Evolutionary conservation across 345 rosid genomes (phyloP).

Genomic region (Euphorbia tirucalli): DNA sequence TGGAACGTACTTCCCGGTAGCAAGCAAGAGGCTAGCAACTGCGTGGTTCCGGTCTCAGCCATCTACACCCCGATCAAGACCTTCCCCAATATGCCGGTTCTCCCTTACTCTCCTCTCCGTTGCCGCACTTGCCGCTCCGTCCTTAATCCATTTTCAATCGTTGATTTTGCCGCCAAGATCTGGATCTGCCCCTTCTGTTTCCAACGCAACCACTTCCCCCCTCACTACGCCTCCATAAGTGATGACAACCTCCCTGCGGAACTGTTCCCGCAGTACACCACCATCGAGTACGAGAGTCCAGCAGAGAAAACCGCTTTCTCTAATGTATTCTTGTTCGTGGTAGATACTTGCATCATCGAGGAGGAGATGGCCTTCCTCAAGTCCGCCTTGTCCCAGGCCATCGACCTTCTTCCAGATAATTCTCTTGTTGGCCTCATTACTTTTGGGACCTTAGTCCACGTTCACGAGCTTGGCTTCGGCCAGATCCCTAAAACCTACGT

Average conservation of each 20-base stretch:
- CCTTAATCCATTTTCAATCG: conserved; percentile 74
- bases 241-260: conserved; percentile 87
- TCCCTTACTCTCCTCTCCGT: conserved; percentile 86
- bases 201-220: conserved; percentile 83
- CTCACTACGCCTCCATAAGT: conserved; percentile 66
- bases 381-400: conserved; percentile 75
- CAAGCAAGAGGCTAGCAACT: conserved; percentile 59
- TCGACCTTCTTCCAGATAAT: conserved; percentile 64
- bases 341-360: conserved; percentile 80
- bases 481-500: conserved; percentile 71
- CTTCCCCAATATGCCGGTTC: conserved; percentile 55
- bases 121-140: conserved; percentile 88
- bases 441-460: conserved; percentile 68
- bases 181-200: conserved; percentile 98
- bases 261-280: conserved; percentile 82
- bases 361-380: conserved; percentile 81
- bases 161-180: conserved; percentile 73
- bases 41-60: conserved; percentile 79
- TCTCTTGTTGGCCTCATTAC: conserved; percentile 82
- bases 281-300: conserved; percentile 71
- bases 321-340: conserved; percentile 65
- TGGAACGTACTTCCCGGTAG: conserved; percentile 89
- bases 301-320: conserved; percentile 41
- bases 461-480: conserved; percentile 80
- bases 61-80: conserved; percentile 76